Base-by-base conservation (phyloP, 192 early-diverging fungal genomes). In the Gryganskiella cystojenkinii region DNA sequence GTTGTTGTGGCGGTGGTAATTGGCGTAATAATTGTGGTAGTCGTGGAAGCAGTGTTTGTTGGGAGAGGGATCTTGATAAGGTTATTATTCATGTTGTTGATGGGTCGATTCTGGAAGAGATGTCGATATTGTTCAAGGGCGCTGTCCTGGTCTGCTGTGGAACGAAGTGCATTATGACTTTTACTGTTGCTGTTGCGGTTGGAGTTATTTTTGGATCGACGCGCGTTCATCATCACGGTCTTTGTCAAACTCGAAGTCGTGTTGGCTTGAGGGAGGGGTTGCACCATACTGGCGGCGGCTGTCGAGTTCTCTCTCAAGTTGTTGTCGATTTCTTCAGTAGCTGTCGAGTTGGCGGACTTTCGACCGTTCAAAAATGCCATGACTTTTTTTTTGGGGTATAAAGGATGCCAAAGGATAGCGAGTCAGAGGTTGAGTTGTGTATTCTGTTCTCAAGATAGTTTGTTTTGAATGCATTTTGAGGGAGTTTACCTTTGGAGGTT, bases 351-450 rank as follows among this genome's bases (percentile, higher is more conserved):
- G 13, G 55, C 24, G n/a, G 64, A 57, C 52, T 62, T 66, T 20
- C 72, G 72, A 10, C 56, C 63, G 40, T 78, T 78, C 35, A 78
- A 6, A 55, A 78, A 78, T 17, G 73, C 73, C 14, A 78, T 53
- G 0, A 78, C 73, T 78, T 55, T 40, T 56, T 33, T 19, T 40
- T 56, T 56, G n/a, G n/a, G n/a, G n/a, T n/a, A n/a, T n/a, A n/a
- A n/a, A n/a, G n/a, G n/a, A n/a, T n/a, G n/a, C n/a, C 13, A 34
- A 37, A 2, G 30, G 35, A 33, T n/a, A 46, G 10, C 20, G n/a
- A 46, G 43, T 3, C 0, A n/a, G n/a, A 25, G 28, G 19, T 46
- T 19, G 25, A 0, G 5, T 19, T 31, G 52, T 15, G n/a, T n/a
- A n/a, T 28, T 14, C 2, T 25, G 4, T 3, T 4, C 9, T 11